Base-by-base conservation (phyloP, 352 stramenopile genomes). In the Pythium utonaiense region DNA sequence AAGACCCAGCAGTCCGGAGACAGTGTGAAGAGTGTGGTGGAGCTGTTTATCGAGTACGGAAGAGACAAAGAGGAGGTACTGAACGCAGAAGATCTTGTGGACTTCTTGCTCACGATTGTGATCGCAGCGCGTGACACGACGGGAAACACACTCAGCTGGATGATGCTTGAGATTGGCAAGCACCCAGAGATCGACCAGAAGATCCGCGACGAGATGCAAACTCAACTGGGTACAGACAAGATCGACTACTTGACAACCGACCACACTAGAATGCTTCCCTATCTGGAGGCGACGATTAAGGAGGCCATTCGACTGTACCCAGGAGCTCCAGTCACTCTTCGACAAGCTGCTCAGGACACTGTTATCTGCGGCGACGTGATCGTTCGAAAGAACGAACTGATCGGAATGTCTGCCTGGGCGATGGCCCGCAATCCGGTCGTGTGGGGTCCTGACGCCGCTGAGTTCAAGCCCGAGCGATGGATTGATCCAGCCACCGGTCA, bases 61-160 rank as follows among this genome's bases (percentile, higher is more conserved):
- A n/a, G n/a, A 0, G 55, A 72, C 45, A 45, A 3, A n/a, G n/a
- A 0, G 55, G 70, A 28, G 66, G 50, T 6, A 42, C 31, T 7
- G 70, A 64, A 2, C 68, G 64, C 71, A 9, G 82, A 79, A 47
- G 83, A 84, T 53, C 67, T 96, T 16, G 50, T 82, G 6, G 77
- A 93, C 25, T 69, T 96, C 22, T 67, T 86, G 9, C 70, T 94
- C 8, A 74, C 74, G 1, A 75, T 95, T 36, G 64, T 96, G 25
- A 60, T 87, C 24, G 87, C 77, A 22, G 86, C 86, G 2, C 75
- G 86, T 22, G 87, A 95, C 58, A 95, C 79, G 0, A 95, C 86
- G 6, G 79, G 83, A 1, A 68, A 49, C 60, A 81, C 83, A n/a
- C 47, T 95, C 21, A 71, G 64, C 22, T 95, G 86, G 86, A 64